Percentiles rank a stretch among this genome's conserved stretches.
Conservation (phyloP, 1,139 yeast genomes). For the Hansenula sp. region DNA sequence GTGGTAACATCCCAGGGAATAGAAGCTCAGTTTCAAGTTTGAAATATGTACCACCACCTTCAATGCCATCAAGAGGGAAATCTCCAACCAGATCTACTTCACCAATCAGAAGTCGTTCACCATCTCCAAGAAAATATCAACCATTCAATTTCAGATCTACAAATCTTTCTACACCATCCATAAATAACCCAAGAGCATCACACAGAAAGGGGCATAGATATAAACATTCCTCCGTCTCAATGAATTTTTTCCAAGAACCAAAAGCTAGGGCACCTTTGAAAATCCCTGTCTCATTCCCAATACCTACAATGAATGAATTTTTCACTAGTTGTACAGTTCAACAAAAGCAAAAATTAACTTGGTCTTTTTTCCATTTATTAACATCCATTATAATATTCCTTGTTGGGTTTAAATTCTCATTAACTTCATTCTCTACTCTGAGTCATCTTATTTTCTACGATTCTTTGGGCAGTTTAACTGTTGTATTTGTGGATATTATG, state of each 20-base stretch:
- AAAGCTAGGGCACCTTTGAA: slow-evolving; percentile 66
- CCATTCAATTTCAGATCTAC: slow-evolving; percentile 54
- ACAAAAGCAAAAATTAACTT: slow-evolving; percentile 55
- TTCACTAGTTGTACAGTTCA: slow-evolving; percentile 45
- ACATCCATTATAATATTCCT: slow-evolving; percentile 54
- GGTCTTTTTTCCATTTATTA: slow-evolving; percentile 65
- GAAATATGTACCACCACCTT: slow-evolving; percentile 33
- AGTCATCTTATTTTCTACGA: slow-evolving; percentile 89
- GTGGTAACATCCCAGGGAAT: slow-evolving; percentile 24
- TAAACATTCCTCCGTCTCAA: slow-evolving; percentile 94
- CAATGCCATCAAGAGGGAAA: slow-evolving; percentile 26
- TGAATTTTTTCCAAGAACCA: slow-evolving; percentile 95
- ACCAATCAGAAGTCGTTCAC: slow-evolving; percentile 29
- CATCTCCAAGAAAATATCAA: slow-evolving; percentile 37
- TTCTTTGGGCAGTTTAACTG: slow-evolving; percentile 70
- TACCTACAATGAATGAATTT: slow-evolving; percentile 70
- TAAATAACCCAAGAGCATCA: slow-evolving; percentile 39
- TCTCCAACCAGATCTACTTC: slow-evolving; percentile 33
- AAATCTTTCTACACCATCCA: slow-evolving; percentile 26
- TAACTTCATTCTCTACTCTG: slow-evolving; percentile 68
- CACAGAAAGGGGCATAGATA: slow-evolving; percentile 94
- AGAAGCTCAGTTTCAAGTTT: slow-evolving; percentile 20
- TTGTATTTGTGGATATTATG: slow-evolving; percentile 73
- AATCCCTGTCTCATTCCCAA: slow-evolving; percentile 75
- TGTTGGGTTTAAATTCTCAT: slow-evolving; percentile 53